Base-by-base conservation (phyloP, 2,329 filamentous ascomycete genomes). In the Ophiocordyceps polyrhachis-furcata region DNA sequence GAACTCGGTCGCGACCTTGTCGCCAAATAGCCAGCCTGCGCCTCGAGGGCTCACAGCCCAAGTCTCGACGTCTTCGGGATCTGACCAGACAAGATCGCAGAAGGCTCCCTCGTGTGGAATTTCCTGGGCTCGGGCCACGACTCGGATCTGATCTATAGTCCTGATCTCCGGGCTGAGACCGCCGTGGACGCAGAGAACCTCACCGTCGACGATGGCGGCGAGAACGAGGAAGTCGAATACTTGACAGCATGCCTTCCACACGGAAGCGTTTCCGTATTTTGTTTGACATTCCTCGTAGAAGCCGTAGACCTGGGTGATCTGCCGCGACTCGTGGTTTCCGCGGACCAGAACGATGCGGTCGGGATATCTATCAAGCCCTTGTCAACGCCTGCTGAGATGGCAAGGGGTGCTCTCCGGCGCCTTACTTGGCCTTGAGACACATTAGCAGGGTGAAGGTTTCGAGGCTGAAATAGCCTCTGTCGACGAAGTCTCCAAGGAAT, bases 401-500 rank as follows among this genome's bases (percentile, higher is more conserved):
- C n/a, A 38, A 11, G n/a, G 3, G 17, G 35, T 4, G 7, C 9
- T 28, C 8, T 28, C 17, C 35, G 8, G 17, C n/a, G 35, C 17
- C 35, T 17, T 3, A 38, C 35, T 38, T 38, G n/a, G 96, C 94
- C 73, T 96, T 98, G 62, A 96, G 80, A 51, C 85, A 87, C 56
- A 96, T 87, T 55, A 98, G 81, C 47, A 98, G 79, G 17, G 89
- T 94, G 53, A 98, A 88, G 7, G 91, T 96, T 73, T 98, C 91
- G 53, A 98, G 87, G 23, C 88, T 95, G 71, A 95, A 98, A 71
- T 95, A 98, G 51, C 91, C 91, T 70, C 91, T 81, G 65, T 98
- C 91, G 58, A 98, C 91, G 60, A 96, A 98, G 66, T 98, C 68
- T 91, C 86, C 88, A 87, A 98, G 96, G 70, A 96, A 96, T 53